Evolutionary conservation across 2,329 filamentous ascomycete genomes (phyloP).

Genomic region (Gaeumannomyces tritici): DNA sequence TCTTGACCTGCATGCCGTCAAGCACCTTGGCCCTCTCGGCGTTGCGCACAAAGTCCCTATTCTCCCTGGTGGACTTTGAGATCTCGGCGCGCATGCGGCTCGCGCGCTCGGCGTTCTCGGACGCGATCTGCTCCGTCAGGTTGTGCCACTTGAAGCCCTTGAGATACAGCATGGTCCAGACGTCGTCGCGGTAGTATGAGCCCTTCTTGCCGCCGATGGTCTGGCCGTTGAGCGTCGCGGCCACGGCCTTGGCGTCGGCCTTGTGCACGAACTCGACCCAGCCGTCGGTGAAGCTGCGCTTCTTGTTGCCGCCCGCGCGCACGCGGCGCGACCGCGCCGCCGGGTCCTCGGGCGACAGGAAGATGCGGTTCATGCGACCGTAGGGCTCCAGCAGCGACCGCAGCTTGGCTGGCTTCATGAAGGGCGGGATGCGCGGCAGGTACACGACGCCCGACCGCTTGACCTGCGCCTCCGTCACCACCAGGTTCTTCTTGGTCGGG

Average conservation of each 20-base stretch:
- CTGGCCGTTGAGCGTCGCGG: constrained; percentile 65
- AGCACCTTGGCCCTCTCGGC: constrained; percentile 73
- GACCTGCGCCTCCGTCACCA: constrained; percentile 52
- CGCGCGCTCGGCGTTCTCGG: constrained; percentile 71
- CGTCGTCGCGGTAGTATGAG: constrained; percentile 73
- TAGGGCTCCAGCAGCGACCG: constrained; percentile 66
- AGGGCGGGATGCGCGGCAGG: constrained; percentile 74
- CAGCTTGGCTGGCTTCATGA: constrained; percentile 77
- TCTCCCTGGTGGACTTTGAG: constrained; percentile 64
- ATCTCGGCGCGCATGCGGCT: constrained; percentile 72
- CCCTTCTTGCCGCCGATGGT: constrained; percentile 79
- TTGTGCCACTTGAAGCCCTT: constrained; percentile 75
- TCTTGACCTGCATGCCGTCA: constrained; percentile 60
- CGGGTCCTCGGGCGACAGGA: constrained; percentile 68
- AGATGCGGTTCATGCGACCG: constrained; percentile 67
- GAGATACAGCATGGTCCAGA: constrained; percentile 78
- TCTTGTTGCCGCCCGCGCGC: constrained; percentile 70
- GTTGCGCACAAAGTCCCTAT: constrained; percentile 71
- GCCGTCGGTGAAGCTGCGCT: constrained; percentile 71
- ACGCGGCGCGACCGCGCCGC: constrained; percentile 56
- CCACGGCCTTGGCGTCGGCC: constrained; percentile 65
- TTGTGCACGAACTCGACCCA: constrained; percentile 80
- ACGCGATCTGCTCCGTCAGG: constrained; percentile 66
- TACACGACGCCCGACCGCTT: constrained; percentile 74
- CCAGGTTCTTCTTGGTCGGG: constrained; percentile 58